Percentiles rank a stretch among this genome's conserved stretches.
phyloP scores from a whole-genome alignment of 805 yeast genomes.

The Teunomyces tritomae region DNA sequence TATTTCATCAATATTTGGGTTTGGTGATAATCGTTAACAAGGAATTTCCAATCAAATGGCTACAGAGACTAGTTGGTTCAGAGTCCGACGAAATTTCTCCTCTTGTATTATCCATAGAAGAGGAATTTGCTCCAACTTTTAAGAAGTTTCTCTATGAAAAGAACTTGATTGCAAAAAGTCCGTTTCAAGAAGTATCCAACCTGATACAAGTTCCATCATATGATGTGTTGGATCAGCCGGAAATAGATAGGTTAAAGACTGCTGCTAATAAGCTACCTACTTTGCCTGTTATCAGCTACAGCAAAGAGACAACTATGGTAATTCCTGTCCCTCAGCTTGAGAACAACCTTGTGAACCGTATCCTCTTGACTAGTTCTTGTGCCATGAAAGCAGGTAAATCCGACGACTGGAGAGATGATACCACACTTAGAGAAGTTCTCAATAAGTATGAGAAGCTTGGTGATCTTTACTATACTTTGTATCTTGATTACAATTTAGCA shows the following conservation, averaged over 20 bases:
- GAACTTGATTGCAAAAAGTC: background rate
- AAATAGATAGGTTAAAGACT: background rate
- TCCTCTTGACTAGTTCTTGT: background rate
- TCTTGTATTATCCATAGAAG: background rate
- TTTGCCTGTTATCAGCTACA: background rate
- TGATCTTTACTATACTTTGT: slow-evolving; percentile 3
- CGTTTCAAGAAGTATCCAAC: background rate
- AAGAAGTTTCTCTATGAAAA: background rate
- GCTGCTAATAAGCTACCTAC: background rate
- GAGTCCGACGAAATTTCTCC: background rate
- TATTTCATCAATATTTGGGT: slow-evolving; percentile 8
- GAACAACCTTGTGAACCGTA: background rate
- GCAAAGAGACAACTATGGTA: slow-evolving; percentile 1
- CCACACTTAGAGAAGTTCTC: slow-evolving; percentile 1
- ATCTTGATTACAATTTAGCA: background rate
- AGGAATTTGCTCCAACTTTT: background rate
- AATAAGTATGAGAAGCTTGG: slow-evolving; percentile 5
- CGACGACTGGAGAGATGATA: slow-evolving; percentile 2
- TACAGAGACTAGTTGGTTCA: background rate
- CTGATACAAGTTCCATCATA: background rate
- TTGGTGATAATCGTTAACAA: background rate
- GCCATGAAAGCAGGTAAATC: background rate
- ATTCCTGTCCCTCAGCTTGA: background rate
- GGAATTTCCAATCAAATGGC: slow-evolving; percentile 7
- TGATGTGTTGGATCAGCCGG: background rate